Conservation (phyloP, 805 yeast species). For the Limtongozyma cylindracea region DNA sequence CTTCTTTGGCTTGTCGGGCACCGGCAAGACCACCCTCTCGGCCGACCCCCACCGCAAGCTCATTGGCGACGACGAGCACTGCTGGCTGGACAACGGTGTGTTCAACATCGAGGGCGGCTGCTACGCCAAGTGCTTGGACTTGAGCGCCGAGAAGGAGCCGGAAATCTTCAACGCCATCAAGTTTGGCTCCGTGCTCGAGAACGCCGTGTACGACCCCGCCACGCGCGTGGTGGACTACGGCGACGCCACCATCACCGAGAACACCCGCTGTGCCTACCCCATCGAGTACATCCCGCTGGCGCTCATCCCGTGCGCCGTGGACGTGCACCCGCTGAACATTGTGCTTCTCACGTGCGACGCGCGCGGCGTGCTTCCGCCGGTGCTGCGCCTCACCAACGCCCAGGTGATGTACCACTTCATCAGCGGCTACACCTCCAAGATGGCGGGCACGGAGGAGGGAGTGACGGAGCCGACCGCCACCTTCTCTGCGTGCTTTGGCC, state of each 20-base stretch:
- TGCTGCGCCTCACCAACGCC: conserved; percentile 74
- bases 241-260: conserved; percentile 70
- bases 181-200: conserved; percentile 88
- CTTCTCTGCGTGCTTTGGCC: conserved; percentile 96
- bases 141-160: conserved; percentile 83
- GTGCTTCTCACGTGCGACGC: conserved; percentile 92
- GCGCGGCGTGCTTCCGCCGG: conserved; percentile 93
- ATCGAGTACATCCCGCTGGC: conserved; percentile 93
- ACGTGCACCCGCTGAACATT: conserved; percentile 78
- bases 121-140: conserved; percentile 89
- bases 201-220: conserved; percentile 61
- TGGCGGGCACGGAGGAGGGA: conserved; percentile 99
- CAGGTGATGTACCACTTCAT: conserved; percentile 99
- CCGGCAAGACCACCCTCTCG: conserved; percentile 92
- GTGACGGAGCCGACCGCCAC: conserved; percentile 96
- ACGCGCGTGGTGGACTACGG: conserved; percentile 71
- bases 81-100: conserved; percentile 97
- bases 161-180: conserved; percentile 88
- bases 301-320: conserved; percentile 81
- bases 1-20: conserved; percentile 92
- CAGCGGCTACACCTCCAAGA: conserved; percentile 95
- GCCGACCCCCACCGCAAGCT: conserved; percentile 87
- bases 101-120: conserved; percentile 99
- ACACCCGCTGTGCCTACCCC: conserved; percentile 97
- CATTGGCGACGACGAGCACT: conserved; percentile 98